phyloP scores from a whole-genome alignment of 352 stramenopile species.

The Pythium aquatile region DNA sequence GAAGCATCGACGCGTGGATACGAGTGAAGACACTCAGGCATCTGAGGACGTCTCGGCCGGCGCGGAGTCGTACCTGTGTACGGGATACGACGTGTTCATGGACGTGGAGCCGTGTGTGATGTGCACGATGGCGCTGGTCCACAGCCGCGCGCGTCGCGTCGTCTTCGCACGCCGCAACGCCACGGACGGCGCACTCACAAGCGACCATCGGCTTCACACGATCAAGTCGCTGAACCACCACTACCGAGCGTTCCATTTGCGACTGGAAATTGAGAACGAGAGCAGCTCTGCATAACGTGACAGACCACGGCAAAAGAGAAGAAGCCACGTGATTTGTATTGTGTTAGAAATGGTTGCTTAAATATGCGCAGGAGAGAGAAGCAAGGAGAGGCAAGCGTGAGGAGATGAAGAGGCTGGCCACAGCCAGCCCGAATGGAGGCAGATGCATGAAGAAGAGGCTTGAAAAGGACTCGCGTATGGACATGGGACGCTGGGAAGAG shows the following conservation, averaged over 20 bases:
- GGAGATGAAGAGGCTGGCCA: constrained; percentile 1
- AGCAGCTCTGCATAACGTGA: background rate
- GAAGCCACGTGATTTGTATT: background rate
- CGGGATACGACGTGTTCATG: constrained; percentile 85
- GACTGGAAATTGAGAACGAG: constrained; percentile 10
- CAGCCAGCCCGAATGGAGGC: background rate
- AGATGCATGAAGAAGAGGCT: constrained; percentile 8
- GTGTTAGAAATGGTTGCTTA: constrained; percentile 10
- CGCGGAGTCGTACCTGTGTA: constrained; percentile 83
- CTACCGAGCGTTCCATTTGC: constrained; percentile 79
- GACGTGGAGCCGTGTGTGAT: constrained; percentile 85
- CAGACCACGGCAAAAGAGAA: background rate
- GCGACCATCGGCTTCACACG: constrained; percentile 65
- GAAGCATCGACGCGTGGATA: constrained; percentile 27
- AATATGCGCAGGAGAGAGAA: constrained; percentile 3
- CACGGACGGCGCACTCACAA: constrained; percentile 61
- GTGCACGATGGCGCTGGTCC: constrained; percentile 89
- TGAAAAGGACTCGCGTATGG: background rate
- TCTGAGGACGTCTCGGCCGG: background rate
- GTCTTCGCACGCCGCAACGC: constrained; percentile 65
- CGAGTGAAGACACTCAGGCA: background rate
- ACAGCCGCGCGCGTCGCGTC: constrained; percentile 80
- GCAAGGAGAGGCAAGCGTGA: background rate
- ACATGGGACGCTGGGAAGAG: background rate
- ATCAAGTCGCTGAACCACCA: constrained; percentile 88